Base-by-base conservation (phyloP, 2,329 filamentous ascomycete species). In the Stylonectria norvegica region DNA sequence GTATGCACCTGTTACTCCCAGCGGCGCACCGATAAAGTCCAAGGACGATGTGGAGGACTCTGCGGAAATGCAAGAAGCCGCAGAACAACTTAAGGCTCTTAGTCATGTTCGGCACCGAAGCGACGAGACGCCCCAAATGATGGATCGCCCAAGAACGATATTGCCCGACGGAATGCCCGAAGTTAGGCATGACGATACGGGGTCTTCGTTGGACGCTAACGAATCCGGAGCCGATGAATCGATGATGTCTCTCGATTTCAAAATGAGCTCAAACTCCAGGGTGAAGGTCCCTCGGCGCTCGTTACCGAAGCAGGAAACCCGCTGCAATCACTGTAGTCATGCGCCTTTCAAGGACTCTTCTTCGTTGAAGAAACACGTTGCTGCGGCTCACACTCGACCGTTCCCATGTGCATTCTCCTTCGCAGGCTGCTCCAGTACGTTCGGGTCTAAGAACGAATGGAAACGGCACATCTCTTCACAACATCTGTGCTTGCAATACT, bases 361-460 rank as follows among this genome's bases (percentile, higher is more conserved):
- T 1, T 81, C 81, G 0, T 62, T 84, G 25, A 72, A 79, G 20
- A 84, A 84, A 53, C 81, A 85, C 53, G 76, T 85, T 34, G 80
- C 81, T 5, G 80, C 81, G 2, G 79, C 80, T 2, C 83, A 86
- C 47, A 85, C 81, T 0, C 75, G 82, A 15, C 82, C 83, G 0
- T 97, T 96, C 55, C 81, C 83, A 1, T 98, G 91, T 59, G 86
- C 87, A 3, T 91, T 96, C 59, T 81, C 83, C 1, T 83, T 83
- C 55, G 94, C 91, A 28, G 88, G 86, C 14, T 98, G 91, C 62
- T 69, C 67, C 1, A 89, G 88, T 52, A 87, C 82, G 0, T 96
- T 97, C 61, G 83, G 84, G 2, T 91, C 87, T 12, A 97, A 96
- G 67, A 96, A 97, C 58, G 91, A 97, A 63, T 98, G 91, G 91